Conservation (phyloP, 2,329 filamentous ascomycete species). For the Aspergillus amoenus region DNA sequence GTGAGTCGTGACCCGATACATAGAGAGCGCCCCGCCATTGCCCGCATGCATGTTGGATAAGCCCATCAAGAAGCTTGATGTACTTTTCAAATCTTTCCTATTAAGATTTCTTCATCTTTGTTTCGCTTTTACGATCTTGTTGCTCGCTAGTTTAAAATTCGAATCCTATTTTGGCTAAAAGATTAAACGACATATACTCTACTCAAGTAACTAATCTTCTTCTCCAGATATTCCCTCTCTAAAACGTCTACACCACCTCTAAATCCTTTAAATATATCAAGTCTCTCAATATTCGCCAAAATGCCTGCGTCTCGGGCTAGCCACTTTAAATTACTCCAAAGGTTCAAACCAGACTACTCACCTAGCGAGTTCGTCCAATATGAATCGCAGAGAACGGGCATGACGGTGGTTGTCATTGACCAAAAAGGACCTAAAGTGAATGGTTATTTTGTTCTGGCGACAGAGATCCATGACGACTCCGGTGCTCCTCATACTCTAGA, state of each 20-base stretch:
- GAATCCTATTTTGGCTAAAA: not conserved
- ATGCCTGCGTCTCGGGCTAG: slow-evolving; percentile 56
- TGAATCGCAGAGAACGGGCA: slow-evolving; percentile 89
- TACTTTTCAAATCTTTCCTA: not conserved
- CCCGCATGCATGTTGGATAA: not conserved
- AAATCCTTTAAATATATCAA: slow-evolving; percentile 6
- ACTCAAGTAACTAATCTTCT: slow-evolving; percentile 1
- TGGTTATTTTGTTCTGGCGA: slow-evolving; percentile 92
- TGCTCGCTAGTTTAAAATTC: slow-evolving; percentile 9
- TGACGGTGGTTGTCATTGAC: slow-evolving; percentile 91
- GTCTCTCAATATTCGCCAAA: slow-evolving; percentile 28
- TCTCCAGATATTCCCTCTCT: slow-evolving; percentile 22
- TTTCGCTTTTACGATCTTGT: not conserved
- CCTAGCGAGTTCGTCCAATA: slow-evolving; percentile 89
- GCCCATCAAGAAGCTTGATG: not conserved
- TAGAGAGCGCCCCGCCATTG: not conserved
- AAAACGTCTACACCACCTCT: slow-evolving; percentile 20
- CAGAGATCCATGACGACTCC: slow-evolving; percentile 96
- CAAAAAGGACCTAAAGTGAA: slow-evolving; percentile 91
- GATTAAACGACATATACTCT: not conserved
- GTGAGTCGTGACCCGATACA: slow-evolving; percentile 26
- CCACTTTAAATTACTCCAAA: slow-evolving; percentile 80
- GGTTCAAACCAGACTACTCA: slow-evolving; percentile 86
- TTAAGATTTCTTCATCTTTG: not conserved
- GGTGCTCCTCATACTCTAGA: slow-evolving; percentile 87